phyloP scores from a whole-genome alignment of 2,329 filamentous ascomycete species.

The Nakataea oryzae region DNA sequence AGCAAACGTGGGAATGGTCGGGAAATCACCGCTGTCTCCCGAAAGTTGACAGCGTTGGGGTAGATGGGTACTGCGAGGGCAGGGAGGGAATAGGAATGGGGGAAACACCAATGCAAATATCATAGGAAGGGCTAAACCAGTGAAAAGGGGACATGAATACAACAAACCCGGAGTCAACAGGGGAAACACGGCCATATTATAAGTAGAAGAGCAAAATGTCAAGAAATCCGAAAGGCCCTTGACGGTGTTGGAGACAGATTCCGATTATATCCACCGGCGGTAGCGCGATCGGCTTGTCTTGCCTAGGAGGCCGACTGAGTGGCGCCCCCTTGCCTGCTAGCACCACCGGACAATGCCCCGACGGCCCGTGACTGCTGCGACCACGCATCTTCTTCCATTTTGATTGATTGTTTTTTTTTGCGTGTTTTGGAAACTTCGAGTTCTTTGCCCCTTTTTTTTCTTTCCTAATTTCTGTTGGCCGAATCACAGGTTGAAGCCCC shows the following conservation, averaged over 20 bases:
- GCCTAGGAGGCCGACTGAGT: background rate
- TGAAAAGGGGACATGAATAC: too few relatives aligned
- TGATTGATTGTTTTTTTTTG: background rate
- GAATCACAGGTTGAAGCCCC: slow-evolving; percentile 44
- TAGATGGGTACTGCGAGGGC: background rate
- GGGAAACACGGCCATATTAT: background rate
- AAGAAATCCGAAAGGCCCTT: background rate
- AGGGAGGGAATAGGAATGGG: background rate
- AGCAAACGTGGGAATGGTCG: background rate
- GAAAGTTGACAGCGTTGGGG: background rate
- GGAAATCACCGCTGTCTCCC: background rate
- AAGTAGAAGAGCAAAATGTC: too few relatives aligned
- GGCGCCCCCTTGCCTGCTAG: background rate
- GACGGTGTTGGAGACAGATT: background rate
- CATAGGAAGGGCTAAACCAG: background rate
- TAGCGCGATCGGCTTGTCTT: background rate
- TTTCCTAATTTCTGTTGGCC: background rate
- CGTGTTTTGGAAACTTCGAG: background rate
- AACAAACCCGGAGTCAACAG: background rate
- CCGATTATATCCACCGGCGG: background rate
- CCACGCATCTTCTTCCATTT: background rate
- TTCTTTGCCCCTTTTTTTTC: background rate
- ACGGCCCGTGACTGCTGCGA: background rate
- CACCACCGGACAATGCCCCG: background rate
- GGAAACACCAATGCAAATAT: background rate